Conservation (phyloP, 768 basidiomycete species). For the Suillus cothurnatus region DNA sequence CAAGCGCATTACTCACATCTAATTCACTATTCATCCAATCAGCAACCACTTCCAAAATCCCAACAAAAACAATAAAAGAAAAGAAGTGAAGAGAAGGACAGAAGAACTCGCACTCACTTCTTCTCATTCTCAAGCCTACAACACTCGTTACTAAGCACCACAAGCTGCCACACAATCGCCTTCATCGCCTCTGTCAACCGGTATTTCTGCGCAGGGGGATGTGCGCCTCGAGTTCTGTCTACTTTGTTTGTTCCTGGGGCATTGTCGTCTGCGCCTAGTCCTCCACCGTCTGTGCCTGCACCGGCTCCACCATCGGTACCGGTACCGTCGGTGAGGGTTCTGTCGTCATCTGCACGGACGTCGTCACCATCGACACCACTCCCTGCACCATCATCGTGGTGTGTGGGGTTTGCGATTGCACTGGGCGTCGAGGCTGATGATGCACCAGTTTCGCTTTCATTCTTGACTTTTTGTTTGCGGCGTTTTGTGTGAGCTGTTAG, state of each 20-base stretch:
- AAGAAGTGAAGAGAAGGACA: not conserved
- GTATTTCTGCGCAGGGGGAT: slow-evolving; percentile 78
- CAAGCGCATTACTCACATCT: slow-evolving; percentile 68
- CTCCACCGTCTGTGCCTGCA: not conserved
- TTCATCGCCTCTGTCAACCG: slow-evolving; percentile 83
- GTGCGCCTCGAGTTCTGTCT: slow-evolving; percentile 40
- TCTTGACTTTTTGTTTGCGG: slow-evolving; percentile 58
- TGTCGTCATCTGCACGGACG: not conserved
- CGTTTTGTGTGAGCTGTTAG: slow-evolving; percentile 36
- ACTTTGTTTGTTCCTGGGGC: slow-evolving; percentile 23
- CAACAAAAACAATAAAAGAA: not conserved
- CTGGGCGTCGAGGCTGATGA: slow-evolving; percentile 30
- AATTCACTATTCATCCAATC: slow-evolving; percentile 39
- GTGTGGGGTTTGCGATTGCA: slow-evolving; percentile 18
- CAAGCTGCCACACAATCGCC: slow-evolving; percentile 75
- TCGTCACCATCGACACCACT: not conserved
- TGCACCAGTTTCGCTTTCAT: slow-evolving; percentile 33
- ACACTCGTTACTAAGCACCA: slow-evolving; percentile 80
- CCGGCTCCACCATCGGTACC: not conserved
- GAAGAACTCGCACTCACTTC: slow-evolving; percentile 41
- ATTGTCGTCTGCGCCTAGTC: slow-evolving; percentile 14
- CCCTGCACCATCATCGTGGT: slow-evolving; percentile 32
- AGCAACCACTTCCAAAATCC: not conserved
- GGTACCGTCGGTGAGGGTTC: not conserved
- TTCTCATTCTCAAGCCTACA: slow-evolving; percentile 70